These are phyloP conservation scores for Dalbergia cochinchinensis DNA, from an alignment of 306 rosid species.

Conservation along the genomic window DNA sequence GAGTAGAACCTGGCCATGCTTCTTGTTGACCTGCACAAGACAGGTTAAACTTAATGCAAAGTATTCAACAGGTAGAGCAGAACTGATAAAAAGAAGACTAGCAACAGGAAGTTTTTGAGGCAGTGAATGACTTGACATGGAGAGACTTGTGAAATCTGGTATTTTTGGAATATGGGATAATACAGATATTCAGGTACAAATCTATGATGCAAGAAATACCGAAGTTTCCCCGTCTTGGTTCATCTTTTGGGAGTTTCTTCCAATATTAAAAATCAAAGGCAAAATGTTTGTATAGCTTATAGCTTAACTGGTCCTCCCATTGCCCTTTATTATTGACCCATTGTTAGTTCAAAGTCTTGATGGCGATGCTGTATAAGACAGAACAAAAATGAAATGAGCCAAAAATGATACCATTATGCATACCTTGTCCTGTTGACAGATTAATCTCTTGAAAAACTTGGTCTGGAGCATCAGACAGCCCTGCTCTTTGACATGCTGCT, in stretches of 20 bases:
- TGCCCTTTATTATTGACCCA: constrained; percentile 4
- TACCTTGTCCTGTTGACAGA: constrained; percentile 51
- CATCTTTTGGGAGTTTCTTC: background rate
- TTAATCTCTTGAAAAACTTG: constrained; percentile 41
- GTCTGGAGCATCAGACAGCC: constrained; percentile 34
- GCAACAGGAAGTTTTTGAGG: constrained; percentile 3
- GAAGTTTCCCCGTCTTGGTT: constrained; percentile 2
- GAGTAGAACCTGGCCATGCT: constrained; percentile 13
- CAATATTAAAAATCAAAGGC: background rate
- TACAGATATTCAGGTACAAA: background rate
- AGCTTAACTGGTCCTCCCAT: background rate
- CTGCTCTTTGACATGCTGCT: constrained; percentile 35
- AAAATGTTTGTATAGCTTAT: background rate
- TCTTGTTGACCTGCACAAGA: constrained; percentile 53
- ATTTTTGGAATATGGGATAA: background rate
- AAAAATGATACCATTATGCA: background rate
- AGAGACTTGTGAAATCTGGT: background rate
- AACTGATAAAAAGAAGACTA: background rate
- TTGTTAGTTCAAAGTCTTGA: background rate
- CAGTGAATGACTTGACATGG: background rate
- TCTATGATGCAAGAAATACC: background rate
- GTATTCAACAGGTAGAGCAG: background rate
- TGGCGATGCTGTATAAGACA: background rate
- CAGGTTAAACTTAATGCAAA: background rate
- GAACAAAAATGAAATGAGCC: constrained; percentile 13